These are phyloP conservation scores for Penicillium flavigenum DNA, from an alignment of 495 filamentous ascomycete species.

Conservation along the genomic window DNA sequence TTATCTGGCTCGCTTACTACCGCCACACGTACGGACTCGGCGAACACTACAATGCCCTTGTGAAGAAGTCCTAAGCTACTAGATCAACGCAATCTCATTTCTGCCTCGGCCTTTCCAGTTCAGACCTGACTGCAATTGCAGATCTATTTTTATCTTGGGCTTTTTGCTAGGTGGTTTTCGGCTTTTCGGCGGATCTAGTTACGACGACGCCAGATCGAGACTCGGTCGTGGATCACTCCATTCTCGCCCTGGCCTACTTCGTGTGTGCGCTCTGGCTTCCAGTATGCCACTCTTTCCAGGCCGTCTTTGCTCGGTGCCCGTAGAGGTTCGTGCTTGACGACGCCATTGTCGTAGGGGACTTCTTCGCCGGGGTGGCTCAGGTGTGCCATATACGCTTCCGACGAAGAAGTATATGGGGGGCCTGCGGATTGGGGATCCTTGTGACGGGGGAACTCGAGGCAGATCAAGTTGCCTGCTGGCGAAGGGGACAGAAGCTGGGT, in stretches of 20 bases:
- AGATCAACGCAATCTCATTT: conserved; percentile 9
- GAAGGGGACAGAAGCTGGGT: conserved; percentile 59
- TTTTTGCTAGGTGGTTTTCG: conserved; percentile 2
- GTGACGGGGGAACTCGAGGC: conserved; percentile 76
- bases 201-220: conserved; percentile 41
- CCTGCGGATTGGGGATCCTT: conserved; percentile 62
- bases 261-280: conserved; percentile 69
- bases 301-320: conserved; percentile 41
- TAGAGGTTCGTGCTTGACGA: conserved; percentile 47
- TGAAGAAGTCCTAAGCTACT: conserved; percentile 24
- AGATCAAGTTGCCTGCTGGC: conserved; percentile 62
- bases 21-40: conserved; percentile 87
- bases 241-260: conserved; percentile 39
- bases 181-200: conserved; percentile 20
- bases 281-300: conserved; percentile 60
- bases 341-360: conserved; percentile 60
- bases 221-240: conserved; percentile 37
- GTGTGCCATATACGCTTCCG: conserved; percentile 64
- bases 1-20: conserved; percentile 93
- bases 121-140: background rate
- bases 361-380: conserved; percentile 63
- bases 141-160: conserved; percentile 6
- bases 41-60: conserved; percentile 93
- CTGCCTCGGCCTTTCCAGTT: background rate
- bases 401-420: conserved; percentile 66